These are phyloP conservation scores for Sphagnum contortum DNA, from an alignment of 225 moss, liverwort and hornwort species.

Conservation along the genomic window DNA sequence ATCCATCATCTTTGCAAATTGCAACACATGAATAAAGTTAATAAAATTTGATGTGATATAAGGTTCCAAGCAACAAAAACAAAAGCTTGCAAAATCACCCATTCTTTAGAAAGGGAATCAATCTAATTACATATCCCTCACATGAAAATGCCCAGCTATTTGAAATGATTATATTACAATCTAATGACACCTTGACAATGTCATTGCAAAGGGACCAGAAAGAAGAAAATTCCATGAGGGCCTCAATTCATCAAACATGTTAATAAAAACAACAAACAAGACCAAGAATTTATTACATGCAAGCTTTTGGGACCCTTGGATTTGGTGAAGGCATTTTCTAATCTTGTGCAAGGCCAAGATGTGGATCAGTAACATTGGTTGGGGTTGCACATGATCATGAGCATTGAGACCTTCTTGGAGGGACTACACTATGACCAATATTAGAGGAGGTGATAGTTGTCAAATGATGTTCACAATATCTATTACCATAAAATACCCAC, in stretches of 20 bases:
- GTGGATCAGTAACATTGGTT: constrained; percentile 89
- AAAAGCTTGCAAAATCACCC: too few relatives aligned
- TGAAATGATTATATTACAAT: too few relatives aligned
- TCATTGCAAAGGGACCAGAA: too few relatives aligned
- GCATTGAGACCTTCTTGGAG: constrained; percentile 33
- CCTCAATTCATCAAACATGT: neutral
- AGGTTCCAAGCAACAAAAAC: too few relatives aligned
- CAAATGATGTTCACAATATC: constrained; percentile 65
- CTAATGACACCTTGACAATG: too few relatives aligned
- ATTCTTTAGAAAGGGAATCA: too few relatives aligned
- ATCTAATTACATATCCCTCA: constrained; percentile 10
- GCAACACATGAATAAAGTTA: too few relatives aligned
- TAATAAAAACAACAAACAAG: neutral
- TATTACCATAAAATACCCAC: constrained; percentile 37
- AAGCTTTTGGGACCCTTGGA: constrained; percentile 80
- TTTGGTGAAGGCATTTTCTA: constrained; percentile 49
- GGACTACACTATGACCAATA: constrained; percentile 67
- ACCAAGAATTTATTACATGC: constrained; percentile 63
- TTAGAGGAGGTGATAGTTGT: constrained; percentile 95
- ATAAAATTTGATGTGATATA: too few relatives aligned
- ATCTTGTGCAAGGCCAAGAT: constrained; percentile 71
- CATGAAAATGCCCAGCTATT: constrained; percentile 15
- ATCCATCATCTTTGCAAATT: constrained; percentile 96
- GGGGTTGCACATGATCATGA: constrained; percentile 37
- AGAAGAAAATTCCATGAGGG: neutral